phyloP scores from a whole-genome alignment of 208 protist species.

The Acanthamoeba healyi region DNA sequence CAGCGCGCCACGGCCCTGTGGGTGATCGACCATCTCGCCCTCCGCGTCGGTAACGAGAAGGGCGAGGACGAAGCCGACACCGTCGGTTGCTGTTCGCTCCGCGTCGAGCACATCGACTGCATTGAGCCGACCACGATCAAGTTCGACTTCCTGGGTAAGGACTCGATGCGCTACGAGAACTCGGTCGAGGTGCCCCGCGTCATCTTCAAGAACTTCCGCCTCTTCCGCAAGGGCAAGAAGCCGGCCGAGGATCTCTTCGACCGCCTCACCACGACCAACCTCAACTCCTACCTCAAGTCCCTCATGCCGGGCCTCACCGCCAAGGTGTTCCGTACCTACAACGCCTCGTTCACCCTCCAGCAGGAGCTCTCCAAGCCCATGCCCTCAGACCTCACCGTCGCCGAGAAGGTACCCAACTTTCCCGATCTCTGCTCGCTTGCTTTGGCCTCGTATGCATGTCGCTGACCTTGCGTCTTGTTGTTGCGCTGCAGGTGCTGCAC shows the following conservation, averaged over 20 bases:
- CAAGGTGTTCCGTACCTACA: slow-evolving; percentile 99
- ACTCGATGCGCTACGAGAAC: slow-evolving; percentile 96
- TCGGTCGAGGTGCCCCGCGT: slow-evolving; percentile 85
- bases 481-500: slow-evolving; percentile 88
- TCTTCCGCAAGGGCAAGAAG: slow-evolving; percentile 92
- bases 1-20: slow-evolving; percentile 98
- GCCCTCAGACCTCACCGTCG: slow-evolving; percentile 39
- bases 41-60: slow-evolving; percentile 99
- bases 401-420: slow-evolving; percentile 43
- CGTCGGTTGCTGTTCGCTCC: slow-evolving; percentile 98
- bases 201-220: slow-evolving; percentile 94
- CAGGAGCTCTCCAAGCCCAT: slow-evolving; percentile 94
- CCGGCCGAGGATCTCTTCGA: slow-evolving; percentile 96
- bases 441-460: background rate
- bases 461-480: background rate
- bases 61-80: slow-evolving; percentile 97
- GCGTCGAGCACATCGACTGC: slow-evolving; percentile 97
- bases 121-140: slow-evolving; percentile 85
- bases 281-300: slow-evolving; percentile 98
- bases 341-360: slow-evolving; percentile 98
- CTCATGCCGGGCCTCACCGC: slow-evolving; percentile 97
- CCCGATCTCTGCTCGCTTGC: background rate
- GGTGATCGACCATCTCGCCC: slow-evolving; percentile 98
- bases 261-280: slow-evolving; percentile 87
- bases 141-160: slow-evolving; percentile 99